phyloP scores from a whole-genome alignment of 2,329 filamentous ascomycete genomes.

The Trichoderma hamatum region DNA sequence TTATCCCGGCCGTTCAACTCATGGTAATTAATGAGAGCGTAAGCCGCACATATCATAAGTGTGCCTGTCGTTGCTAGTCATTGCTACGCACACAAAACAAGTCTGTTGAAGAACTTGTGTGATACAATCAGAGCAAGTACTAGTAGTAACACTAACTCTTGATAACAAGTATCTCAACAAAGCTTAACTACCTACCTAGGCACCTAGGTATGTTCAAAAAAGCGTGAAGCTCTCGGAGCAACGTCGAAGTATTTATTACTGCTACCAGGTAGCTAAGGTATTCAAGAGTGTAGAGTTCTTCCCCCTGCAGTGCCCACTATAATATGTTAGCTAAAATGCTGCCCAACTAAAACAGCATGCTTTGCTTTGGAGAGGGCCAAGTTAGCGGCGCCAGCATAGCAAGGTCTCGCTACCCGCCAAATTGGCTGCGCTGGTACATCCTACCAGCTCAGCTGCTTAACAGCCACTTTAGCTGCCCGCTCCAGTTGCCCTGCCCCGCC shows the following conservation, averaged over 20 bases:
- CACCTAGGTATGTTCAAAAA: too few species aligned
- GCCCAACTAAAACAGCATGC: neutral
- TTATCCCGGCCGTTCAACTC: neutral
- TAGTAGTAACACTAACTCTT: neutral
- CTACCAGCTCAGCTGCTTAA: constrained; percentile 6
- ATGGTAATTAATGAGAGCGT: too few species aligned
- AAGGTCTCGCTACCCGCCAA: neutral
- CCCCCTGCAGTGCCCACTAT: neutral
- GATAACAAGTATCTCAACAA: too few species aligned
- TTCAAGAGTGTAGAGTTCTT: neutral
- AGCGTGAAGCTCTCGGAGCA: neutral
- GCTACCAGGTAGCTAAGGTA: too few species aligned
- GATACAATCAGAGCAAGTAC: neutral
- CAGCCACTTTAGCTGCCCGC: constrained; percentile 1
- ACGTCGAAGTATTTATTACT: neutral
- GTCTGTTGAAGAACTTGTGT: neutral
- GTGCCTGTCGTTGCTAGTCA: neutral
- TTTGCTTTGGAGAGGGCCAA: neutral
- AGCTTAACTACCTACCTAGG: too few species aligned
- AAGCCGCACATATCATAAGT: neutral
- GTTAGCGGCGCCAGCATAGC: neutral
- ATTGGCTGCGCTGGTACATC: neutral
- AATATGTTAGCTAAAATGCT: neutral
- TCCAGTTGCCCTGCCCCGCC: constrained; percentile 37
- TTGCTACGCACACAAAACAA: too few species aligned